Evolutionary conservation across 2,329 filamentous ascomycete genomes (phyloP).

Genomic region (Samsoniella hepiali): DNA sequence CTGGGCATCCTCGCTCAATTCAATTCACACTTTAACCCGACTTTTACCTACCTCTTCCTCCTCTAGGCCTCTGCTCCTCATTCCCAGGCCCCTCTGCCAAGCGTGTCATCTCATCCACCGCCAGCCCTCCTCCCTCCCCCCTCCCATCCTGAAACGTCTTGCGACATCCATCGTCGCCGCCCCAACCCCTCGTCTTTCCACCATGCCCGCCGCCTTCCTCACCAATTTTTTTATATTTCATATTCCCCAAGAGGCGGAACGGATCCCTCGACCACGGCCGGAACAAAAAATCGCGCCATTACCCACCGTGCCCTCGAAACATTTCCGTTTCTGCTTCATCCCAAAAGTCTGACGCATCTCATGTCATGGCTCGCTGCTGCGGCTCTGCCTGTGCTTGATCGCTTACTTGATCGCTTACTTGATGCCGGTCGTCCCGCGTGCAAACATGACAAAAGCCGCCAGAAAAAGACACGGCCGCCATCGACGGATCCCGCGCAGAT

Average conservation of each 20-base stretch:
- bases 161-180: slow-evolving; percentile 17
- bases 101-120: neutral
- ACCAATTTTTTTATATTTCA: neutral
- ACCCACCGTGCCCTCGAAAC: slow-evolving; percentile 9
- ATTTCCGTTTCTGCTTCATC: slow-evolving; percentile 15
- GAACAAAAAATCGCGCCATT: slow-evolving; percentile 5
- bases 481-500: slow-evolving; percentile 6
- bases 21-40: no score
- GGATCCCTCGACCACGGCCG: neutral
- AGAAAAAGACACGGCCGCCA: no score
- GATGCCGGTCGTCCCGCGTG: neutral
- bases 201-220: neutral
- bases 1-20: no score
- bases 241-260: neutral
- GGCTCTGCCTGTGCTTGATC: neutral
- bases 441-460: neutral
- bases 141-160: slow-evolving; percentile 15
- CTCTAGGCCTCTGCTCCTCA: neutral
- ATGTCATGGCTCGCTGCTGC: neutral
- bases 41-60: neutral
- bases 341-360: slow-evolving; percentile 3
- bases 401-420: neutral
- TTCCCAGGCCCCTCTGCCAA: neutral
- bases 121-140: neutral
- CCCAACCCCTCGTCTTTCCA: neutral